Percentiles rank a stretch among this genome's conserved stretches.
phyloP scores from a whole-genome alignment of 2,329 filamentous ascomycete genomes.

The Trichophyton simii region DNA sequence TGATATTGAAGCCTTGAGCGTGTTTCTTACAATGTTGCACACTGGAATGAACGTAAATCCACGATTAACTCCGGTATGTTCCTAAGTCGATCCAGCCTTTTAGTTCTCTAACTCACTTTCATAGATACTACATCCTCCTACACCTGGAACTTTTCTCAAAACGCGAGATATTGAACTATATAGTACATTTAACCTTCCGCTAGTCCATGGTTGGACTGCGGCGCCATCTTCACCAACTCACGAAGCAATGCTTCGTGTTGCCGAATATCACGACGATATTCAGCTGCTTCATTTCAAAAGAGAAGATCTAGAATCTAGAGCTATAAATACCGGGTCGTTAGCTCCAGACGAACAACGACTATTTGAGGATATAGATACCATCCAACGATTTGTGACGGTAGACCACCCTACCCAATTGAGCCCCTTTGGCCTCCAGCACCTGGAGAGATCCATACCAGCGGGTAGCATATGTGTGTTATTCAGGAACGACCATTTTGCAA shows the following conservation, averaged over 20 bases:
- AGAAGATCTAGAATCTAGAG: slow-evolving; percentile 73
- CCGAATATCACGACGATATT: slow-evolving; percentile 78
- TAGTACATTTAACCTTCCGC: slow-evolving; percentile 70
- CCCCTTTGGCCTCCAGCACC: slow-evolving; percentile 61
- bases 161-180: slow-evolving; percentile 87
- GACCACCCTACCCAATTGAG: slow-evolving; percentile 80
- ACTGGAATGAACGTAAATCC: slow-evolving; percentile 99
- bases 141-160: slow-evolving; percentile 68
- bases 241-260: slow-evolving; percentile 58
- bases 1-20: slow-evolving; percentile 77
- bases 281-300: slow-evolving; percentile 81
- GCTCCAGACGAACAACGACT: slow-evolving; percentile 61
- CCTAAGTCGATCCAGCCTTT: not conserved
- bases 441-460: slow-evolving; percentile 56
- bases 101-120: slow-evolving; percentile 19
- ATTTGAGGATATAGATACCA: slow-evolving; percentile 70
- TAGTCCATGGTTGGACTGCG: slow-evolving; percentile 90
- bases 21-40: slow-evolving; percentile 75
- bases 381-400: slow-evolving; percentile 65
- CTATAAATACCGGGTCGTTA: slow-evolving; percentile 49
- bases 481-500: slow-evolving; percentile 94
- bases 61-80: slow-evolving; percentile 53
- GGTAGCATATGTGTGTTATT: slow-evolving; percentile 85
- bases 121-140: slow-evolving; percentile 28
- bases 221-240: slow-evolving; percentile 52